Base-by-base conservation (phyloP, 2,329 filamentous ascomycete genomes). In the Blastomyces emzantsi region DNA sequence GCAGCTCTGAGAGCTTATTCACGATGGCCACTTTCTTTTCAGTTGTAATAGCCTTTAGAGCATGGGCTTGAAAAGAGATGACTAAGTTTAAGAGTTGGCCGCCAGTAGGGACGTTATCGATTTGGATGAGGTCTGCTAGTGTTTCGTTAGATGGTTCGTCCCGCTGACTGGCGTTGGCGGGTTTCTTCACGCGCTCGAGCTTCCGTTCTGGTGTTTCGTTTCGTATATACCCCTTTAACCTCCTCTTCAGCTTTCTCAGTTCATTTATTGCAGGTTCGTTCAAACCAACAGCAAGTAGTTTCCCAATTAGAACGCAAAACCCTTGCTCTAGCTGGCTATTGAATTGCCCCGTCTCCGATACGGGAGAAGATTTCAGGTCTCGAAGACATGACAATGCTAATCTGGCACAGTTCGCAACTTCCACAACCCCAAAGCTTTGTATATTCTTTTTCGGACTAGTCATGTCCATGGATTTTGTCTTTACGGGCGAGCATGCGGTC, bases 291-390 rank as follows among this genome's bases (percentile, higher is more conserved):
- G 76, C 73, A 15, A 79, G 71, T 19, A 78, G 66, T 49, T 77
- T 77, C 28, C 76, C 77, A 8, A 73, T 72, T 60, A 80, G 66
- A 15, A 79, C 74, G 63, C 75, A 78, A 25, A 76, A 73, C 0
- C 76, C 78, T 64, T 77, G 76, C 64, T 79, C 77, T 8, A 79
- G 68, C 59, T 78, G 68, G 62, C 73, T 75, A 9, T 73, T 73
- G 25, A 70, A 55, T 28, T 62, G 65, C 45, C 60, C 68, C 2
- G 66, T 67, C 25, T 67, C 64, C 6, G 43, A 64, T 55, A 64
- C 66, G 7, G 70, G 67, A 8, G 76, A 73, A 30, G 65, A 69
- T 60, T 76, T 77, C 8, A 76, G 60, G 22, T 67, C 65, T 25
- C 77, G 68, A 36, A 80, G 67, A 61, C 72, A 77, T 2, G 73